Base-by-base conservation (phyloP, 148 eudicot species). In the Heliamphora exappendiculata region DNA sequence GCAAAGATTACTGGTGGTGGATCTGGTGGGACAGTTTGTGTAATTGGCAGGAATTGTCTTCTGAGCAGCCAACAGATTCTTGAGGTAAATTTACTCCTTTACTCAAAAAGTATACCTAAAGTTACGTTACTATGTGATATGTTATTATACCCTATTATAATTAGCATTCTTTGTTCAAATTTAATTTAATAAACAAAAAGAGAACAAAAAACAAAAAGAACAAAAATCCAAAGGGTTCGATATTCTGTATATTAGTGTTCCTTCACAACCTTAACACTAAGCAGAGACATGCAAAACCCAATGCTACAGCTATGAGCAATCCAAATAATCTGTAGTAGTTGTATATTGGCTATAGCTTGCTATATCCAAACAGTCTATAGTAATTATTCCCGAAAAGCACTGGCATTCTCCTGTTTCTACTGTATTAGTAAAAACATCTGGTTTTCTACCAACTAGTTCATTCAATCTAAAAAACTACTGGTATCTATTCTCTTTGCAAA, bases 1-100 rank as follows among this genome's bases (percentile, higher is more conserved):
- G 94, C 99, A 60, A 95, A 95, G 63, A 95, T 95, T 68, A 95
- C 99, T 1, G 99, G 99, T 29, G 99, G 99, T 24, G 99, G 99
- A 37, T 92, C 99, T 31, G 99, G 99, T 75, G 99, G 99, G 73
- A 95, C 99, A 0, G 92, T 95, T 75, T 89, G 99, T 76, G 87
- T 89, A 26, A 67, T 92, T 17, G 95, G 96, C 68, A 85, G 91
- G 80, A 95, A 95, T 77, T 89, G 93, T 79, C 79, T 91, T 68
- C 76, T 79, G 74, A 89, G 91, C 86, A 95, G 83, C 80, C 89
- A 89, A 73, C 93, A 92, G 79, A 91, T 95, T 65, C 80, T 92
- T 20, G 89, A 92, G 97, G 99, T 92, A 89, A 47, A 58, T 77
- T 39, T n/a, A 22, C 34, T n/a, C 51, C 50, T 24, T 33, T 29